Conservation (phyloP, 2,329 filamentous ascomycete species). For the Cercospora brassicicola region DNA sequence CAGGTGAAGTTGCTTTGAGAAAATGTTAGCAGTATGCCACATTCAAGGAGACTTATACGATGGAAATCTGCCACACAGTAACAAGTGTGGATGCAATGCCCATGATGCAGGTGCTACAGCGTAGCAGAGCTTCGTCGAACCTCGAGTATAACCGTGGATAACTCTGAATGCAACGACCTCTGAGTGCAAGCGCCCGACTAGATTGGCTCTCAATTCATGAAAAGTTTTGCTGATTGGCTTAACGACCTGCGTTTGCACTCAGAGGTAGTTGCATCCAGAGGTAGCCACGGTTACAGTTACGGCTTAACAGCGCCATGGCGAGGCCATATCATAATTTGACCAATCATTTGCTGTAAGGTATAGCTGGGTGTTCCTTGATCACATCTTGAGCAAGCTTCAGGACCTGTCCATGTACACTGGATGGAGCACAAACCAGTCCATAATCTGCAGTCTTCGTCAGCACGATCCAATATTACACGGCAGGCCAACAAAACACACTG, state of each 20-base stretch:
- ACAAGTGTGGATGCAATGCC: not conserved
- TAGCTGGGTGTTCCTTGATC: slow-evolving; percentile 14
- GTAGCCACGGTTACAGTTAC: not conserved
- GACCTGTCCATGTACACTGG: slow-evolving; percentile 25
- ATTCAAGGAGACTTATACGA: not conserved
- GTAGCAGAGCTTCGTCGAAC: not conserved
- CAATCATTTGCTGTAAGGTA: slow-evolving; percentile 16
- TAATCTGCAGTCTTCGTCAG: slow-evolving; percentile 24
- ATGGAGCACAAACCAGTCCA: slow-evolving; percentile 30
- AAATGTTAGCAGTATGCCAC: too few species aligned
- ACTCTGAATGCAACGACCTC: too few species aligned
- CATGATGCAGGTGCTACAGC: not conserved
- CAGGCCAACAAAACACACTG: slow-evolving; percentile 17
- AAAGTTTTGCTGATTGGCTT: too few species aligned
- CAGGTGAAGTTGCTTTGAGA: too few species aligned
- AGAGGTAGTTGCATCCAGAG: too few species aligned
- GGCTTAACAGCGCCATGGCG: not conserved
- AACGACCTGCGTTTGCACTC: too few species aligned
- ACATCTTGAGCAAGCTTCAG: slow-evolving; percentile 23
- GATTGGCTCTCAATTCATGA: too few species aligned
- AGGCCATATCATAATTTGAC: not conserved
- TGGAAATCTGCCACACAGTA: not conserved
- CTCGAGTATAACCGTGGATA: not conserved
- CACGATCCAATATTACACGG: not conserved
- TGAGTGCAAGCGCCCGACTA: too few species aligned